Evolutionary conservation across 176 grass and related monocot genomes (phyloP).

Genomic region (Ampelocalamus luodianensis): DNA sequence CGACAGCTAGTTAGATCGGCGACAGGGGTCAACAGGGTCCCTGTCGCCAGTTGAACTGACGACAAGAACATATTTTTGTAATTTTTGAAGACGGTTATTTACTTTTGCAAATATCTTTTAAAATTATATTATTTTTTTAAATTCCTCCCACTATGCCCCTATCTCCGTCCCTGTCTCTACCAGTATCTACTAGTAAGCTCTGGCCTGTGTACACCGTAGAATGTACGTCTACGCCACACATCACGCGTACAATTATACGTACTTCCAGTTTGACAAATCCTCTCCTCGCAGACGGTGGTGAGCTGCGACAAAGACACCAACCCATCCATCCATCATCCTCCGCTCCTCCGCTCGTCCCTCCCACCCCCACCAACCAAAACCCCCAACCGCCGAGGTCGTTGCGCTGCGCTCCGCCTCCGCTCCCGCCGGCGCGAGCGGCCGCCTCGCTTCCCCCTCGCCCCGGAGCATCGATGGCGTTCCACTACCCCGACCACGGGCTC

Average conservation of each 20-base stretch:
- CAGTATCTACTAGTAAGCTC: neutral
- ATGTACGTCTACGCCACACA: neutral
- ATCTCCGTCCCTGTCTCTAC: neutral
- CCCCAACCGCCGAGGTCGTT: conserved; percentile 45
- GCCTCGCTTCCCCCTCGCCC: neutral
- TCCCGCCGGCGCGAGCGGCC: neutral
- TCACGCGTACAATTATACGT: neutral
- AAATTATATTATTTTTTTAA: too few species aligned
- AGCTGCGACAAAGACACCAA: conserved; percentile 22
- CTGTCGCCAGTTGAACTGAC: too few species aligned
- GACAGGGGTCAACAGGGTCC: too few species aligned
- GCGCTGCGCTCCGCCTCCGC: neutral
- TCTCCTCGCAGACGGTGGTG: neutral
- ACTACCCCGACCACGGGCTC: conserved; percentile 59
- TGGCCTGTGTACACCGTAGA: neutral
- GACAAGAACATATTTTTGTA: too few species aligned
- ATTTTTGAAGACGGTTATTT: too few species aligned
- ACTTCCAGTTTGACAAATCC: neutral
- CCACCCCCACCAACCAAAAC: conserved; percentile 49
- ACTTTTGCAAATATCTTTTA: too few species aligned
- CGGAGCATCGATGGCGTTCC: conserved; percentile 50
- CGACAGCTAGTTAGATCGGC: too few species aligned
- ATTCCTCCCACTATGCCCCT: too few species aligned
- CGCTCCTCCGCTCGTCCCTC: conserved; percentile 31
- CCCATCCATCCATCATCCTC: neutral